Base-by-base conservation (phyloP, 2,329 filamentous ascomycete genomes). In the Aspergillus pseudoviridinutans region DNA sequence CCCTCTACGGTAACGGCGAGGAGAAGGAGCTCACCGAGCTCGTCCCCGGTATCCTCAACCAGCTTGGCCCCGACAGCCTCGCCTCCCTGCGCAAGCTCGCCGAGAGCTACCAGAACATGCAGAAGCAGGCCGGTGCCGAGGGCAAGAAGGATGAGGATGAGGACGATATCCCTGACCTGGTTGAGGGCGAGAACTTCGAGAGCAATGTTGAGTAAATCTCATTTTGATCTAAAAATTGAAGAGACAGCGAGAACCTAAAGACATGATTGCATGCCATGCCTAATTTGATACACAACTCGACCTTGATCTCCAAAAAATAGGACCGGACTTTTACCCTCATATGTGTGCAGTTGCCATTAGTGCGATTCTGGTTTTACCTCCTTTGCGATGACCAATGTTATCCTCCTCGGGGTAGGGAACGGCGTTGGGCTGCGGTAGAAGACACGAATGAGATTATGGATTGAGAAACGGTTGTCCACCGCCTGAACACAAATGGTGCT, bases 1-100 rank as follows among this genome's bases (percentile, higher is more conserved):
- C 94, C 81, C 95, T 99, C 84, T 99, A 97, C 84, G 94, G 94
- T 71, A 88, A 91, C 78, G 94, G 93, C 66, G 94, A 99, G 83
- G 94, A 99, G 82, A 99, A 99, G 87, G 94, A 99, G 84, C 90
- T 99, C 68, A 99, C 94, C 63, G 94, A 99, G 84, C 92, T 99
- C 71, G 94, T 99, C 66, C 94, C 94, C 72, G 94, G 94, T 66
- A 99, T 99, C 81, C 90, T 99, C 64, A 99, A 97, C 89, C 94
- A 99, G 84, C 91, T 99, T 64, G 94, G 94, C 73, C 94, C 94
- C 73, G 94, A 99, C 84, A 96, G 91, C 64, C 90, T 99, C 60
- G 94, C 94, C 61, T 96, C 92, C 64, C 91, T 99, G 74, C 91
- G 94, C 79, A 97, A 97, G 85, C 87, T 99, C 64, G 94, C 94